Evolutionary conservation across 257 asterid genomes (phyloP).

Genomic region (Gentiana dahurica): DNA sequence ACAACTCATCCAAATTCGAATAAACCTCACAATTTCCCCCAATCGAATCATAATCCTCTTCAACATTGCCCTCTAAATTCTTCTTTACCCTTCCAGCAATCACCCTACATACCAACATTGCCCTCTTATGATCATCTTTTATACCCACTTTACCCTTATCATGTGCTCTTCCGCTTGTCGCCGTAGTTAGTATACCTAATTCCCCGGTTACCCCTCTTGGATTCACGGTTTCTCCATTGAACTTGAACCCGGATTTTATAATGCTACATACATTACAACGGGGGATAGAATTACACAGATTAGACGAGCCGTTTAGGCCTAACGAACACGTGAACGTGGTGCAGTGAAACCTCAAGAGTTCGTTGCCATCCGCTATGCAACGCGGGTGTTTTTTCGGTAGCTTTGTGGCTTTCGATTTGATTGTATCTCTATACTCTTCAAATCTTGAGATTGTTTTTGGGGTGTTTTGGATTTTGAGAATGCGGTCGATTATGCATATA

Average conservation of each 20-base stretch:
- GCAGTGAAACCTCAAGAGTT: slow-evolving; percentile 79
- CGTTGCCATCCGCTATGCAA: slow-evolving; percentile 88
- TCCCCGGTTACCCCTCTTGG: slow-evolving; percentile 8
- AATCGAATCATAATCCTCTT: slow-evolving; percentile 70
- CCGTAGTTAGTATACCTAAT: slow-evolving; percentile 60
- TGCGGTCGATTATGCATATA: slow-evolving; percentile 74
- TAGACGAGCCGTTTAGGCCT: slow-evolving; percentile 79
- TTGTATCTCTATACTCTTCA: slow-evolving; percentile 72
- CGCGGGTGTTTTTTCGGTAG: slow-evolving; percentile 76
- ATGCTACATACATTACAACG: slow-evolving; percentile 50
- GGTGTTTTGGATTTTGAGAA: slow-evolving; percentile 67
- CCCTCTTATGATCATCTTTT: slow-evolving; percentile 45
- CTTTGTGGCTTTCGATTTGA: slow-evolving; percentile 59
- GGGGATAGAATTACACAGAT: slow-evolving; percentile 63
- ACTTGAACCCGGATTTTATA: slow-evolving; percentile 58
- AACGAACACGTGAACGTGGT: slow-evolving; percentile 64
- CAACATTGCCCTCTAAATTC: slow-evolving; percentile 43
- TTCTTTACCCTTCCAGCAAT: slow-evolving; percentile 82
- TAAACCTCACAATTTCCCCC: slow-evolving; percentile 59
- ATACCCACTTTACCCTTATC: slow-evolving; percentile 30
- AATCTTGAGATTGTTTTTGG: slow-evolving; percentile 63
- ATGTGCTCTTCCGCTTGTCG: slow-evolving; percentile 76
- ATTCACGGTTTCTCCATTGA: slow-evolving; percentile 14
- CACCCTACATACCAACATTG: slow-evolving; percentile 85
- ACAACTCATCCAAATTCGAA: slow-evolving; percentile 71